A percentile compares a stretch with the other conserved stretches of the same genome.
These are phyloP conservation scores for Paraleonurus japonicus DNA, from an alignment of 257 asterid genomes.

Conservation along the genomic window DNA sequence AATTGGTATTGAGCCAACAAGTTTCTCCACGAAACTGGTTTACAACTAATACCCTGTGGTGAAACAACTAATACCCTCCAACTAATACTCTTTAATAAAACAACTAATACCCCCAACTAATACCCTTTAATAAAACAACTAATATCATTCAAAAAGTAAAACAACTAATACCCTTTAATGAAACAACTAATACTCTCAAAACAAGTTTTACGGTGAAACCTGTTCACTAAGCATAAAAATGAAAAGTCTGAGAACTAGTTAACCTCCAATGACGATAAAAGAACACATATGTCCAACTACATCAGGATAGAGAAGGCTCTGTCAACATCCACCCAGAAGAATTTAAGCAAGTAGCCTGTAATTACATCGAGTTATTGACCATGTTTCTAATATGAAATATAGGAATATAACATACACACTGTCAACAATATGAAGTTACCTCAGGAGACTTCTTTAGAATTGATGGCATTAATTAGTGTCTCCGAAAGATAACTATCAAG, in stretches of 20 bases:
- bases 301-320: slow-evolving; percentile 16
- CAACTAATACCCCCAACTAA: too few species aligned
- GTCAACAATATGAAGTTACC: slow-evolving; percentile 13
- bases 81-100: too few species aligned
- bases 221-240: slow-evolving; percentile 16
- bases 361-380: background rate
- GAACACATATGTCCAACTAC: slow-evolving; percentile 16
- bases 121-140: too few species aligned
- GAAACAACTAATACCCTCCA: too few species aligned
- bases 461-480: slow-evolving; percentile 59
- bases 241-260: slow-evolving; percentile 1
- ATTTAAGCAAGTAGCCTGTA: slow-evolving; percentile 12
- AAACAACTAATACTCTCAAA: too few species aligned
- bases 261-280: slow-evolving; percentile 29
- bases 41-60: too few species aligned
- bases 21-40: too few species aligned
- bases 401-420: slow-evolving; percentile 29
- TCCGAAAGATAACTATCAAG: slow-evolving; percentile 78
- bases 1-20: too few species aligned
- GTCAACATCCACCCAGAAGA: background rate
- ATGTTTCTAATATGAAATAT: background rate
- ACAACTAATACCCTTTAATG: too few species aligned
- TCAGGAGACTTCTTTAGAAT: slow-evolving; percentile 38
- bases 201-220: too few species aligned
- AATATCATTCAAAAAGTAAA: too few species aligned